Evolutionary conservation across 345 rosid species (phyloP).

Genomic region (Lepidium sativum): DNA sequence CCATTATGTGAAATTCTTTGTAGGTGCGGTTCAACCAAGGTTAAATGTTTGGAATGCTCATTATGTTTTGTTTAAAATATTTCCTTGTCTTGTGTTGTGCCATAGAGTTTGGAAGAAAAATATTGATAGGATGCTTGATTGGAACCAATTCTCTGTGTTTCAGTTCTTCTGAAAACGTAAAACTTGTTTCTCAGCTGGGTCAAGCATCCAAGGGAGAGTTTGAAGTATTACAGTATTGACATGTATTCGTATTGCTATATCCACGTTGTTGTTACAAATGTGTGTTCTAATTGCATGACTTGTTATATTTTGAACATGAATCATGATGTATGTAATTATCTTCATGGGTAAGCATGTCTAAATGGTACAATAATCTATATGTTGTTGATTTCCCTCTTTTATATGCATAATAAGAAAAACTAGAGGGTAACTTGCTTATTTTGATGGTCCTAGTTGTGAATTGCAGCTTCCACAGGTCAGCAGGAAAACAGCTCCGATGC

Average conservation of each 20-base stretch:
- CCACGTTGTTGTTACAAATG: neutral
- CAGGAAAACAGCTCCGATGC: conserved; percentile 18
- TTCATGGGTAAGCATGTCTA: neutral
- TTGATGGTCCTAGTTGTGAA: conserved; percentile 12
- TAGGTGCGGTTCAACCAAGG: neutral
- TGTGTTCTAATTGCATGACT: neutral
- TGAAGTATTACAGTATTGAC: neutral
- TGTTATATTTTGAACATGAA: neutral
- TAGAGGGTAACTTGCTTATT: neutral
- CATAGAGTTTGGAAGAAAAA: neutral
- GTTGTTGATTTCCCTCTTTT: neutral
- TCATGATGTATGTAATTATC: neutral
- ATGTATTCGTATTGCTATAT: neutral
- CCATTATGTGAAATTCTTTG: neutral
- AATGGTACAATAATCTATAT: neutral
- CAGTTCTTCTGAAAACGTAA: neutral
- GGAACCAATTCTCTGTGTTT: neutral
- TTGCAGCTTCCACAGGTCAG: conserved; percentile 33
- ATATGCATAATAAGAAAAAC: neutral
- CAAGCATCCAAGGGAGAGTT: neutral
- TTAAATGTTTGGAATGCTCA: neutral
- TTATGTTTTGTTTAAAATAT: neutral
- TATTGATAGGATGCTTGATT: neutral
- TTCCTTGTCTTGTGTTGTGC: neutral
- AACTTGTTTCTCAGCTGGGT: neutral